These are phyloP conservation scores for Camellia oleifera DNA, from an alignment of 179 eudicot genomes.

Conservation along the genomic window DNA sequence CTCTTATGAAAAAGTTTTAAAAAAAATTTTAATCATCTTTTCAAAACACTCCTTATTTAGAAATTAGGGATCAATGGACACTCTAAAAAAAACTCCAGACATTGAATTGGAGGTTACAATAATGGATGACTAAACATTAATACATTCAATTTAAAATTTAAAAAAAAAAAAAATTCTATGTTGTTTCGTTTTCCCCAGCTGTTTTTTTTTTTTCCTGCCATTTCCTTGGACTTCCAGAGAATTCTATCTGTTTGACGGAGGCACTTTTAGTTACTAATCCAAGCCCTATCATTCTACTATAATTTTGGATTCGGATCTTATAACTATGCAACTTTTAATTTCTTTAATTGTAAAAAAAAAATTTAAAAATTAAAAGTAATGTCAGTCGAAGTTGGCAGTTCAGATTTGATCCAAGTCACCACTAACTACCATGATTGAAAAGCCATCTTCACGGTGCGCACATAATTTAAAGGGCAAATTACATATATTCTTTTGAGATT, in stretches of 20 bases:
- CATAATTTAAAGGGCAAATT: no score
- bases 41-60: no score
- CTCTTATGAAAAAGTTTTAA: no score
- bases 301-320: no score
- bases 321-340: no score
- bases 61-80: neutral
- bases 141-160: neutral
- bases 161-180: no score
- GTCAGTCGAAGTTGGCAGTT: neutral
- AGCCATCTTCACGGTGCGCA: neutral
- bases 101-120: neutral
- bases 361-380: neutral
- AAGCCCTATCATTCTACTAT: no score
- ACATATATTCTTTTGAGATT: no score
- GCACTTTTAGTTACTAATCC: no score
- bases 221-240: conserved; percentile 13
- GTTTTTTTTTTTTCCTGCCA: neutral
- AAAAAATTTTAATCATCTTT: no score
- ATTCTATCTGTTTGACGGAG: neutral
- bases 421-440: conserved; percentile 1
- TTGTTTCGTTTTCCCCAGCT: neutral
- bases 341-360: no score
- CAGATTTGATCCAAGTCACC: neutral
- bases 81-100: neutral
- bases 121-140: no score